Evolutionary conservation across 31 red algal genomes (phyloP).

Genomic region (Porphyra umbilicalis): DNA sequence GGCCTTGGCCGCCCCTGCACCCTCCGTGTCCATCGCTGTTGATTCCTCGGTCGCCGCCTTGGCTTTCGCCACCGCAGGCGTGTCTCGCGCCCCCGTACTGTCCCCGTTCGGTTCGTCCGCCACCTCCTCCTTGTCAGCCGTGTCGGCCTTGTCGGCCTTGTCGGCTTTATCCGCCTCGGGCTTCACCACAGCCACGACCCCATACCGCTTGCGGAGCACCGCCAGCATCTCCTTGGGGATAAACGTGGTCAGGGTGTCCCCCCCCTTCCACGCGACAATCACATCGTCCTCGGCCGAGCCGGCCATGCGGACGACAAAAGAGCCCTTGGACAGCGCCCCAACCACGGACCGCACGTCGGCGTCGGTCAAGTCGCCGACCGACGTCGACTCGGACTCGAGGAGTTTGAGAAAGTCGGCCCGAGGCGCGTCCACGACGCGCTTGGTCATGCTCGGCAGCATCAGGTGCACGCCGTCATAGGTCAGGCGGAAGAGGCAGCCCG

Average conservation of each 20-base stretch:
- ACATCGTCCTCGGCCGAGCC: constrained; percentile 3
- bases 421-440: constrained; percentile 9
- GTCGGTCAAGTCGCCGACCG: neutral
- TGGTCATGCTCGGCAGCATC: constrained; percentile 29
- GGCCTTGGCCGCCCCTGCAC: neutral
- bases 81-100: neutral
- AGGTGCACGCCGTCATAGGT: constrained; percentile 32
- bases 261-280: constrained; percentile 19
- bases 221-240: constrained; percentile 12
- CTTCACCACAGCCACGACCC: neutral
- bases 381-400: constrained; percentile 6
- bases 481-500: constrained; percentile 20
- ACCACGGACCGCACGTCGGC: neutral
- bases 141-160: neutral
- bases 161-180: neutral
- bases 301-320: constrained; percentile 10
- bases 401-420: constrained; percentile 10
- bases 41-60: neutral
- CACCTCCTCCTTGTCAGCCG: neutral
- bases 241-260: constrained; percentile 6
- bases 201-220: constrained; percentile 2
- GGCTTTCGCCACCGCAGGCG: neutral
- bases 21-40: neutral
- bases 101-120: too few species aligned
- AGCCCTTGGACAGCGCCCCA: constrained; percentile 5